Evolutionary conservation across 2,329 filamentous ascomycete genomes (phyloP).

Genomic region (Penicillium sp.): DNA sequence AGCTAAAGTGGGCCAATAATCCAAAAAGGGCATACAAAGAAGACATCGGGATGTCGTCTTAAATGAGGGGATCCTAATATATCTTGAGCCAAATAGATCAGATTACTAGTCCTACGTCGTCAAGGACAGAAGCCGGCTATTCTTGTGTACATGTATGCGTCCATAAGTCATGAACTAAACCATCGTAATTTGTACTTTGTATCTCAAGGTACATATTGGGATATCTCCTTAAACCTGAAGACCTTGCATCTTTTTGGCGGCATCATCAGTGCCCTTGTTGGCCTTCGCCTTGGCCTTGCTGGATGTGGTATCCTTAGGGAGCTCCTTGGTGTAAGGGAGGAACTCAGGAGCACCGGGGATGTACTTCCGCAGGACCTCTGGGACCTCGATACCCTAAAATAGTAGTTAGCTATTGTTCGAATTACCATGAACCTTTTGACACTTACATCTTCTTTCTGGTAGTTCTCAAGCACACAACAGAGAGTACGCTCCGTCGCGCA

Average conservation of each 20-base stretch:
- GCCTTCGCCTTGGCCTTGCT: conserved; percentile 51
- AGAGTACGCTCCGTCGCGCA: conserved; percentile 89
- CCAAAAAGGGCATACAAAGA: no score
- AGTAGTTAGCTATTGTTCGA: conserved; percentile 15
- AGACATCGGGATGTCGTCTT: no score
- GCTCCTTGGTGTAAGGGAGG: conserved; percentile 81
- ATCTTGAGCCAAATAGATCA: neutral
- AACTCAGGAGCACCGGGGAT: conserved; percentile 87
- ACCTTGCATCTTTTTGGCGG: conserved; percentile 40
- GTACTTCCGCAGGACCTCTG: conserved; percentile 81
- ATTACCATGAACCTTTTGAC: neutral
- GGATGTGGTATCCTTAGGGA: conserved; percentile 70
- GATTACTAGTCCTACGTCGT: neutral
- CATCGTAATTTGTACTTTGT: neutral
- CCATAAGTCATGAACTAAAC: neutral
- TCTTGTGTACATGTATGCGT: neutral
- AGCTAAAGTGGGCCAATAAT: no score
- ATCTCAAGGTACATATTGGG: neutral
- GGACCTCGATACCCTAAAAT: conserved; percentile 68
- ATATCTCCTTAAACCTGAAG: conserved; percentile 35
- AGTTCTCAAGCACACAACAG: conserved; percentile 95
- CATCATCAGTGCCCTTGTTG: conserved; percentile 28
- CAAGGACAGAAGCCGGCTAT: neutral
- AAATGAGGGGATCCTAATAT: neutral
- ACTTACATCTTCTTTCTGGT: conserved; percentile 79